These are phyloP conservation scores for Candida tammaniensis DNA, from an alignment of 805 yeast species.

Conservation along the genomic window DNA sequence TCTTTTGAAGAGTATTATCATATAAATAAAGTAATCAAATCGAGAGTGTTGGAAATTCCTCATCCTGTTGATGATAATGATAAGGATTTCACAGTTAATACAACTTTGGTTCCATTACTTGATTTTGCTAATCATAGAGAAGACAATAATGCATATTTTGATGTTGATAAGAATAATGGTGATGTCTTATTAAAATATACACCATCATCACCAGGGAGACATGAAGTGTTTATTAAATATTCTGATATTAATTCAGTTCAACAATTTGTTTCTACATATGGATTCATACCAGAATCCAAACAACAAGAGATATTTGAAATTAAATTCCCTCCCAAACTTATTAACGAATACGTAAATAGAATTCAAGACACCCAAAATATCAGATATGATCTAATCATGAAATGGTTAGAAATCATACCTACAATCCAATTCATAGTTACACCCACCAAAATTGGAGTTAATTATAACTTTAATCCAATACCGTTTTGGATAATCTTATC, in stretches of 20 bases:
- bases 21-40: slow-evolving; percentile 47
- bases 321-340: slow-evolving; percentile 7
- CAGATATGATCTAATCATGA: slow-evolving; percentile 13
- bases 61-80: slow-evolving; percentile 44
- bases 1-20: slow-evolving; percentile 18
- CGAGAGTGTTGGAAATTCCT: slow-evolving; percentile 68
- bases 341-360: slow-evolving; percentile 11
- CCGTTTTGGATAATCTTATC: slow-evolving; percentile 15
- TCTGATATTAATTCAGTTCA: slow-evolving; percentile 11
- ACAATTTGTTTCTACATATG: slow-evolving; percentile 27
- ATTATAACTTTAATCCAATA: slow-evolving; percentile 10
- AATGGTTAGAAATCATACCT: slow-evolving; percentile 29
- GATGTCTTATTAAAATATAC: slow-evolving; percentile 60
- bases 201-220: slow-evolving; percentile 1
- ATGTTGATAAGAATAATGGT: slow-evolving; percentile 45
- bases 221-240: slow-evolving; percentile 13
- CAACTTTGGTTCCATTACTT: slow-evolving; percentile 61
- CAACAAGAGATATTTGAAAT: slow-evolving; percentile 10
- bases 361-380: slow-evolving; percentile 11
- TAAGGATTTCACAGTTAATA: slow-evolving; percentile 34
- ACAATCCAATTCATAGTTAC: slow-evolving; percentile 18
- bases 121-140: slow-evolving; percentile 64
- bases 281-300: slow-evolving; percentile 26
- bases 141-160: slow-evolving; percentile 54
- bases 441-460: slow-evolving; percentile 6